Evolutionary conservation across 495 filamentous ascomycete species (phyloP).

Genomic region (Antarctomyces pellizariae): DNA sequence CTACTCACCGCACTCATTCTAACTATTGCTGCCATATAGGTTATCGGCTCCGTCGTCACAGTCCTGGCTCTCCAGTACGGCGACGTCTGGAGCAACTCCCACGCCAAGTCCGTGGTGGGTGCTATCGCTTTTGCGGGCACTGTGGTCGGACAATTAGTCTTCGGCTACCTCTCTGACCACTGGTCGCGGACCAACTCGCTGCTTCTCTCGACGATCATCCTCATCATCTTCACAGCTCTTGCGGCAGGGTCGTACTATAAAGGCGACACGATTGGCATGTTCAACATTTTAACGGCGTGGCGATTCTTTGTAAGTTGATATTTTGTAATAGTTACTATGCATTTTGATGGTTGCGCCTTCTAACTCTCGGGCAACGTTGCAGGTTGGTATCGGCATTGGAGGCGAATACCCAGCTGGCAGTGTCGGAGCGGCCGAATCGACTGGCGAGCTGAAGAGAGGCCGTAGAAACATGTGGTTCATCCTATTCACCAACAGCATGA

Average conservation of each 20-base stretch:
- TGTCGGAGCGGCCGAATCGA: conserved; percentile 65
- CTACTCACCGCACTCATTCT: conserved; percentile 2
- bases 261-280: conserved; percentile 40
- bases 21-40: conserved; percentile 19
- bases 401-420: conserved; percentile 83
- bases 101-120: conserved; percentile 42
- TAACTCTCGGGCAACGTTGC: too few relatives aligned
- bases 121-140: conserved; percentile 78
- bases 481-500: conserved; percentile 76
- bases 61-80: conserved; percentile 40
- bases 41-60: conserved; percentile 65
- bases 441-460: conserved; percentile 58
- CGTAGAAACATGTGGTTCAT: conserved; percentile 78
- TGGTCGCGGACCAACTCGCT: conserved; percentile 69
- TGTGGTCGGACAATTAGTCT: conserved; percentile 61
- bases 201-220: conserved; percentile 53
- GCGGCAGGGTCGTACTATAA: conserved; percentile 50
- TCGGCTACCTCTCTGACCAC: conserved; percentile 62
- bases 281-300: conserved; percentile 65
- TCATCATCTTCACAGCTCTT: conserved; percentile 69
- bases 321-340: conserved; percentile 33
- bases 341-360: background rate
- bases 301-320: too few relatives aligned
- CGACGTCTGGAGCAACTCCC: conserved; percentile 34
- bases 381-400: conserved; percentile 32